phyloP scores from a whole-genome alignment of 164 flowering plant genomes.

The Chloranthus sessilifolius region DNA sequence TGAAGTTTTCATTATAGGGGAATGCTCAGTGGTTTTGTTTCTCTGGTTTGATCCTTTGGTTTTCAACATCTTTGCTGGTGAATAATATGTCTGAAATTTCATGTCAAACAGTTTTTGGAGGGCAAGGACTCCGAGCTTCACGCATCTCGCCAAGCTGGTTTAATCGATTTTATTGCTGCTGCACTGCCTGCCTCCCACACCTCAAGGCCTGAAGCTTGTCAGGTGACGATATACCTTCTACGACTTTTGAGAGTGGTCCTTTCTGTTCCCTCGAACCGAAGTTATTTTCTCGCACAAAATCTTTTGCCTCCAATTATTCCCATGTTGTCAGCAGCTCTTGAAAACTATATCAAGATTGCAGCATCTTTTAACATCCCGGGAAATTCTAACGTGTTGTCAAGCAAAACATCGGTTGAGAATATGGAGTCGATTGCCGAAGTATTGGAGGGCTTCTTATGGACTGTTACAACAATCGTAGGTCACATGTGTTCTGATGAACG shows the following conservation, averaged over 20 bases:
- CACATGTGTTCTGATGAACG: slow-evolving; percentile 52
- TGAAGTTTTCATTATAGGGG: too few relatives aligned
- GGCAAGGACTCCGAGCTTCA: slow-evolving; percentile 86
- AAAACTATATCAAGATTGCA: slow-evolving; percentile 83
- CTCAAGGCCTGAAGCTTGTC: slow-evolving; percentile 90
- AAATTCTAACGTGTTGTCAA: slow-evolving; percentile 21
- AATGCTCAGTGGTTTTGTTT: too few relatives aligned
- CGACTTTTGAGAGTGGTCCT: slow-evolving; percentile 69
- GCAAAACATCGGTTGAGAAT: slow-evolving; percentile 53
- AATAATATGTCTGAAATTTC: slow-evolving; percentile 7
- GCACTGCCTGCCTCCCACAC: slow-evolving; percentile 94
- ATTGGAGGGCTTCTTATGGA: slow-evolving; percentile 71
- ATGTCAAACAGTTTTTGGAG: slow-evolving; percentile 61
- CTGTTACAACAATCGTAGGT: slow-evolving; percentile 58
- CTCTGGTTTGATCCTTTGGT: slow-evolving; percentile 1
- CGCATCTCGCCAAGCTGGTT: slow-evolving; percentile 89
- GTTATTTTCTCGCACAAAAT: slow-evolving; percentile 86
- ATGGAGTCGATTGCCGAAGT: slow-evolving; percentile 75
- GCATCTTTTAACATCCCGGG: slow-evolving; percentile 57
- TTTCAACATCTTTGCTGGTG: slow-evolving; percentile 2
- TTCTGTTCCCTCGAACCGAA: slow-evolving; percentile 58
- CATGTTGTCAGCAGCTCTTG: slow-evolving; percentile 85
- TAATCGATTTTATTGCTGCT: slow-evolving; percentile 89
- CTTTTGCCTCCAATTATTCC: slow-evolving; percentile 90
- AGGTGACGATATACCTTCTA: slow-evolving; percentile 67